phyloP scores from a whole-genome alignment of 352 stramenopile genomes.

The Phytophthora boehmeriae region DNA sequence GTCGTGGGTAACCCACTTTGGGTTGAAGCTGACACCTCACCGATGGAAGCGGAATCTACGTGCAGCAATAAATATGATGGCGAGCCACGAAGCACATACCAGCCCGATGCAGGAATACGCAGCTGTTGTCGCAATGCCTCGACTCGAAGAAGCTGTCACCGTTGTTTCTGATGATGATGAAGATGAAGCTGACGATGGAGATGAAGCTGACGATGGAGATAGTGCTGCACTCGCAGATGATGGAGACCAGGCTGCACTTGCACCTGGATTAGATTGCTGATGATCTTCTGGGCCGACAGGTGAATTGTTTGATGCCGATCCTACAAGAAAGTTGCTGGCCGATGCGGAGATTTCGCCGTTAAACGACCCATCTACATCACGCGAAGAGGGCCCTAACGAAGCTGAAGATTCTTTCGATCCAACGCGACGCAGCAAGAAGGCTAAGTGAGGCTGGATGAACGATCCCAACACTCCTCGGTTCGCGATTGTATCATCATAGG shows the following conservation, averaged over 20 bases:
- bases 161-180: conserved; percentile 23
- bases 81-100: conserved; percentile 48
- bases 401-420: conserved; percentile 3
- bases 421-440: conserved; percentile 27
- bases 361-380: not conserved
- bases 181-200: conserved; percentile 13
- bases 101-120: conserved; percentile 64
- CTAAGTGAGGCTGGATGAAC: conserved; percentile 58
- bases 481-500: conserved; percentile 38
- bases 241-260: conserved; percentile 5
- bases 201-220: conserved; percentile 12
- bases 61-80: conserved; percentile 60
- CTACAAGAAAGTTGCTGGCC: conserved; percentile 6
- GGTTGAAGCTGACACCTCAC: conserved; percentile 5
- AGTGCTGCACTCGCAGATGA: conserved; percentile 11
- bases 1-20: not conserved
- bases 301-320: conserved; percentile 10
- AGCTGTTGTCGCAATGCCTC: conserved; percentile 30
- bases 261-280: conserved; percentile 9
- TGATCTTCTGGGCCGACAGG: not conserved
- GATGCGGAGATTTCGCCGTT: not conserved
- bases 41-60: conserved; percentile 33
- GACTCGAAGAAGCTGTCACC: conserved; percentile 4
- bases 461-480: conserved; percentile 61
- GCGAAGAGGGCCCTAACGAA: conserved; percentile 5